phyloP scores from a whole-genome alignment of 257 asterid genomes.

The Solanum dulcamara region DNA sequence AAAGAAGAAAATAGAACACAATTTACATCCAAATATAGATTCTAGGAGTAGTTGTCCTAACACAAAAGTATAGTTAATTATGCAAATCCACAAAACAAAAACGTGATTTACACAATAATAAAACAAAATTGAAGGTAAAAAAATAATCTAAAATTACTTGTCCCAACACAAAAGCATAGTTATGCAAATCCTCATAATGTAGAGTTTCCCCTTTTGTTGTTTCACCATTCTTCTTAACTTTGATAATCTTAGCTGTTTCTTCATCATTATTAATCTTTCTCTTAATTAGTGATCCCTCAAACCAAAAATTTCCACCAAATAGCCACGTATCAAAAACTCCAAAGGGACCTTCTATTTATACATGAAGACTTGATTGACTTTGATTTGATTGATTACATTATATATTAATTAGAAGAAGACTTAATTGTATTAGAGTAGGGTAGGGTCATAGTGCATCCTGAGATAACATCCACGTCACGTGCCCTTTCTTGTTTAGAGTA shows the following conservation, averaged over 20 bases:
- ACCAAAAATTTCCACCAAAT: background rate
- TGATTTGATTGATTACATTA: background rate
- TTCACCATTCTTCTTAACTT: conserved; percentile 23
- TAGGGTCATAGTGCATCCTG: conserved; percentile 23
- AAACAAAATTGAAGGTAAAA: background rate
- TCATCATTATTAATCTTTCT: conserved; percentile 3
- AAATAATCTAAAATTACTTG: conserved; percentile 5
- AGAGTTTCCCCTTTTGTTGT: conserved; percentile 28
- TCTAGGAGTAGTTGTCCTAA: background rate
- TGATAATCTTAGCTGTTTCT: background rate
- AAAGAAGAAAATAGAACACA: background rate
- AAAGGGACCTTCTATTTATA: background rate
- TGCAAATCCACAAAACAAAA: background rate
- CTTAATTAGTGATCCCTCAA: background rate
- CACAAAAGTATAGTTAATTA: background rate
- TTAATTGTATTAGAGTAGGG: background rate
- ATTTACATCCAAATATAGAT: background rate
- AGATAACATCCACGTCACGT: conserved; percentile 13
- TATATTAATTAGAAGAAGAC: background rate
- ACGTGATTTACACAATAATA: background rate
- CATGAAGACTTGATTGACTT: background rate
- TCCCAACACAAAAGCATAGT: conserved; percentile 29
- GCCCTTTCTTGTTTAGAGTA: background rate
- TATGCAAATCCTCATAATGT: conserved; percentile 26
- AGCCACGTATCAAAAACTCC: background rate